Conservation (phyloP, 2,329 filamentous ascomycete species). For the Alternaria hordeiaustralica region DNA sequence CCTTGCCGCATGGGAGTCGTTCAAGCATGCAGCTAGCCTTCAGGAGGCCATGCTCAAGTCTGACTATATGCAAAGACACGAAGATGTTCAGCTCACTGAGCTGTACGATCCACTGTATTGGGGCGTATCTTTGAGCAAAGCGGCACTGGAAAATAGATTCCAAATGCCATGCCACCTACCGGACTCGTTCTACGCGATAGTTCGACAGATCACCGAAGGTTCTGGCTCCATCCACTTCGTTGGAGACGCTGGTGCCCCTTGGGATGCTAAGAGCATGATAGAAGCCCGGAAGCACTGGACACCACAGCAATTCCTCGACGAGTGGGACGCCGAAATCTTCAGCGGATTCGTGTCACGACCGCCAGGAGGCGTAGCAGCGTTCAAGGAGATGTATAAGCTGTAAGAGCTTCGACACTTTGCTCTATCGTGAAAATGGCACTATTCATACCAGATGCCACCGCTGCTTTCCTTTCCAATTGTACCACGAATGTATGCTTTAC, state of each 20-base stretch:
- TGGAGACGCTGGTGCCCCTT: not conserved
- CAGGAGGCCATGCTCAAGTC: too few relatives aligned
- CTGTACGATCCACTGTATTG: too few relatives aligned
- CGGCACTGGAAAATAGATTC: not conserved
- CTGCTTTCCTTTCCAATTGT: too few relatives aligned
- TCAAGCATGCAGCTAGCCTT: too few relatives aligned
- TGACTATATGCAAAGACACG: too few relatives aligned
- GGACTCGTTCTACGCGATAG: not conserved
- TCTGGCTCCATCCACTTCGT: not conserved
- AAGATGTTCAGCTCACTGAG: too few relatives aligned
- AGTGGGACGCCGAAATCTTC: not conserved
- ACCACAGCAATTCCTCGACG: not conserved
- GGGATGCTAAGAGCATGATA: not conserved
- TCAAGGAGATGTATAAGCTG: not conserved
- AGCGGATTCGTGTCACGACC: not conserved
- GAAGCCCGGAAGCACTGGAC: not conserved
- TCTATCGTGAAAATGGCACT: not conserved
- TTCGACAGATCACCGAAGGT: not conserved
- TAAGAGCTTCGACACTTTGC: not conserved
- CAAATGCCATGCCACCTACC: not conserved
- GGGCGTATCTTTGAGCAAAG: too few relatives aligned
- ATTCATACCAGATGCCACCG: too few relatives aligned
- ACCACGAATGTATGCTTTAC: too few relatives aligned
- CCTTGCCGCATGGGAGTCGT: too few relatives aligned
- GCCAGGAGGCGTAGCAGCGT: not conserved